Evolutionary conservation across 306 rosid genomes (phyloP).

Genomic region (Fragaria vesca): DNA sequence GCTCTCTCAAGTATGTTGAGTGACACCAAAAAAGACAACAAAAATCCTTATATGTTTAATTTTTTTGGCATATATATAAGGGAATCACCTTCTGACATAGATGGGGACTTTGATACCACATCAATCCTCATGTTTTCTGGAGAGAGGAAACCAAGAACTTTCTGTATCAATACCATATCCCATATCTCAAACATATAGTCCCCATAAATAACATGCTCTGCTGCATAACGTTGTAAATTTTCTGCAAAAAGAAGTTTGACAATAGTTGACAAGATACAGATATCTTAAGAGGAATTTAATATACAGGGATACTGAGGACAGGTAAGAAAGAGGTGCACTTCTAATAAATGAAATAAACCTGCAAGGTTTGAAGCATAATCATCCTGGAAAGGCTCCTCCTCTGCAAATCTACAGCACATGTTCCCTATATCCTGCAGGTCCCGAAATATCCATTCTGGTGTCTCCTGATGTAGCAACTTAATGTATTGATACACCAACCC

Average conservation of each 20-base stretch:
- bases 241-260: constrained; percentile 53
- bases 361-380: constrained; percentile 94
- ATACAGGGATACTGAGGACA: background rate
- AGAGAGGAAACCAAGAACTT: constrained; percentile 67
- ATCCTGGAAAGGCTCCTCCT: constrained; percentile 89
- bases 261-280: constrained; percentile 19
- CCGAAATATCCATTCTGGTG: constrained; percentile 94
- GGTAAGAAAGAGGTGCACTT: background rate
- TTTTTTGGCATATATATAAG: background rate
- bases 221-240: constrained; percentile 64
- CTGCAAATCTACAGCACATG: constrained; percentile 87
- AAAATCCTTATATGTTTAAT: no score
- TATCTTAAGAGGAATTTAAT: background rate
- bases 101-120: constrained; percentile 65
- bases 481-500: constrained; percentile 83
- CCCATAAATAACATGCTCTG: constrained; percentile 91
- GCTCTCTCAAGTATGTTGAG: constrained; percentile 74
- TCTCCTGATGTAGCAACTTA: constrained; percentile 55
- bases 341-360: constrained; percentile 38
- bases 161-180: constrained; percentile 66
- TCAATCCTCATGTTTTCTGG: constrained; percentile 97
- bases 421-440: constrained; percentile 89
- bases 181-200: constrained; percentile 70
- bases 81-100: constrained; percentile 51
- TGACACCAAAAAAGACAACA: constrained; percentile 42